These are phyloP conservation scores for Catunica adiposa DNA, from an alignment of 2,329 filamentous ascomycete genomes.

Conservation along the genomic window DNA sequence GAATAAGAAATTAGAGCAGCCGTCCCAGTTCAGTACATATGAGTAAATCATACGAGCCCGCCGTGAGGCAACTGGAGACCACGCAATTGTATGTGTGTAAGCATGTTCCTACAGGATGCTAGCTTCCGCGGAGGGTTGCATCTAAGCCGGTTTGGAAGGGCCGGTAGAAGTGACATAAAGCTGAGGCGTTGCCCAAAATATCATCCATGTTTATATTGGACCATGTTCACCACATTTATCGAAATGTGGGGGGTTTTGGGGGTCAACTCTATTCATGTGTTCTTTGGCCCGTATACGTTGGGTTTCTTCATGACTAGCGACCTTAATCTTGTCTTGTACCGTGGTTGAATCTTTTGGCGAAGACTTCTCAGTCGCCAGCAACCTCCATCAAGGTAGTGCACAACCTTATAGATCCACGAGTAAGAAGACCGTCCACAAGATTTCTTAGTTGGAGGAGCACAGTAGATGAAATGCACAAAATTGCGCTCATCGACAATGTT, in stretches of 20 bases:
- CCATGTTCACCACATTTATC: neutral
- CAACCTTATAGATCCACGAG: constrained; percentile 9
- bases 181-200: no score
- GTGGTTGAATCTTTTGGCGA: constrained; percentile 6
- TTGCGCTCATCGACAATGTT: constrained; percentile 6
- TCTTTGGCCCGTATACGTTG: neutral
- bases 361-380: constrained; percentile 5
- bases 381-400: constrained; percentile 7
- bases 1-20: no score
- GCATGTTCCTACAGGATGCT: neutral
- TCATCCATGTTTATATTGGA: constrained; percentile 2
- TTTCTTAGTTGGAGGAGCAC: constrained; percentile 1
- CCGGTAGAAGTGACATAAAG: neutral
- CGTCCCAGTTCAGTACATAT: no score
- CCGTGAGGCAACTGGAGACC: neutral
- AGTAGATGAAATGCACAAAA: constrained; percentile 4
- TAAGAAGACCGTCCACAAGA: constrained; percentile 5
- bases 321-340: constrained; percentile 12
- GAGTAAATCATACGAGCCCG: no score
- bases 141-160: neutral
- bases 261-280: neutral
- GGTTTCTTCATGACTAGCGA: constrained; percentile 1
- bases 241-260: neutral
- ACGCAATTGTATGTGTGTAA: neutral
- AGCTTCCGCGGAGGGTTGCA: neutral